phyloP scores from a whole-genome alignment of 306 rosid species.

The Sechiopsis laciniata region DNA sequence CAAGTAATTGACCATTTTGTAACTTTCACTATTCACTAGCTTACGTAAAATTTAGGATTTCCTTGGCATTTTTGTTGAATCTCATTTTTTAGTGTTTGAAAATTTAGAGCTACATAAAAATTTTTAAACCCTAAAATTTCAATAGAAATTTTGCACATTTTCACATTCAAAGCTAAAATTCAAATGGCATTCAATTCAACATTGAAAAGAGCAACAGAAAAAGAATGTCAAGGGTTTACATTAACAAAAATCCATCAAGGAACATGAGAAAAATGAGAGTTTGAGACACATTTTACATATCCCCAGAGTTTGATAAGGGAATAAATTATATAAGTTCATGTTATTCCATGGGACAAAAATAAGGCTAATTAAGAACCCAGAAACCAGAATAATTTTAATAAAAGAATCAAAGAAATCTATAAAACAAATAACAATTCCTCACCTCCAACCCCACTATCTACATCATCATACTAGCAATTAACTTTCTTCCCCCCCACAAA shows the following conservation, averaged over 20 bases:
- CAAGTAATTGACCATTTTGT: neutral
- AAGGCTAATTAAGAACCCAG: constrained; percentile 28
- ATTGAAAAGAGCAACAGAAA: neutral
- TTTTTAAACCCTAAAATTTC: too few species aligned
- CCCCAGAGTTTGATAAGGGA: neutral
- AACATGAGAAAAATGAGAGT: neutral
- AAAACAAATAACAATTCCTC: constrained; percentile 56
- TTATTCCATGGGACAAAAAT: constrained; percentile 10
- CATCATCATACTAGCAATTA: constrained; percentile 21
- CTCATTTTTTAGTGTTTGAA: too few species aligned
- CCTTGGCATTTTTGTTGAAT: too few species aligned
- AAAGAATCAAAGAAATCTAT: constrained; percentile 60
- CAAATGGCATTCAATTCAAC: neutral
- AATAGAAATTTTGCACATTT: too few species aligned
- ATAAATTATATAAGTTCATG: constrained; percentile 19
- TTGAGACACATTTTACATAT: neutral
- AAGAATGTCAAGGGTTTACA: constrained; percentile 7
- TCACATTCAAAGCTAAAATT: neutral
- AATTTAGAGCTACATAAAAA: too few species aligned
- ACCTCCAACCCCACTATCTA: constrained; percentile 31
- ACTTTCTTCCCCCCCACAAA: constrained; percentile 31
- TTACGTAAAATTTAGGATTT: too few species aligned
- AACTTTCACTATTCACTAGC: neutral
- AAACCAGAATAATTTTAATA: constrained; percentile 41
- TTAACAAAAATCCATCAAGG: neutral